These are phyloP conservation scores for Penicillium chermesinum DNA, from an alignment of 495 filamentous ascomycete genomes.

Conservation along the genomic window DNA sequence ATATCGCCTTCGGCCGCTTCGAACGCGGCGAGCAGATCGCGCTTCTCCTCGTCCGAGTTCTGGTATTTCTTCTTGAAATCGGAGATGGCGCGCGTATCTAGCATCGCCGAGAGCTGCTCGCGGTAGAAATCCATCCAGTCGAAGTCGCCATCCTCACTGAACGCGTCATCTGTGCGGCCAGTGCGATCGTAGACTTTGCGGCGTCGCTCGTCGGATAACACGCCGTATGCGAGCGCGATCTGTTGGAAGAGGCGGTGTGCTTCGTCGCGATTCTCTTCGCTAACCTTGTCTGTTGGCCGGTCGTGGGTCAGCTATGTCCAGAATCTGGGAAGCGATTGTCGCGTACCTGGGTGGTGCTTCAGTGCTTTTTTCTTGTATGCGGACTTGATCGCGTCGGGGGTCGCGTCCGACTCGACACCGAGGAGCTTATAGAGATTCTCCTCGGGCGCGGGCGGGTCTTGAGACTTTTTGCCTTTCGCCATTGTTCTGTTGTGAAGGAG, in stretches of 20 bases:
- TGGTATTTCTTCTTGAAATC: conserved; percentile 74
- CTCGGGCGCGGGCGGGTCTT: conserved; percentile 41
- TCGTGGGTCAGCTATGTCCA: not conserved
- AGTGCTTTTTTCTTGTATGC: conserved; percentile 89
- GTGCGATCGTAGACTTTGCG: conserved; percentile 83
- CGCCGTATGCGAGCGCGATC: conserved; percentile 88
- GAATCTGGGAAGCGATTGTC: not conserved
- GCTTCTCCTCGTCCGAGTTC: conserved; percentile 75
- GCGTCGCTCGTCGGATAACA: conserved; percentile 74
- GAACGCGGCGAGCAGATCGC: conserved; percentile 73
- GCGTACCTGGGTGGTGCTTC: conserved; percentile 82
- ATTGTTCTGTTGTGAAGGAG: conserved; percentile 3
- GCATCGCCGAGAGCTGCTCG: conserved; percentile 66
- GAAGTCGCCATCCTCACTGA: conserved; percentile 73
- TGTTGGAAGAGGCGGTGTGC: conserved; percentile 80
- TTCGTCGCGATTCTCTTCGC: conserved; percentile 53
- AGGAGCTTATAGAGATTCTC: conserved; percentile 90
- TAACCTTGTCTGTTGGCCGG: conserved; percentile 58
- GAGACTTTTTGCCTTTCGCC: conserved; percentile 18
- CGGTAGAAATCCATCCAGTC: conserved; percentile 86
- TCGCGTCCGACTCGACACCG: conserved; percentile 60
- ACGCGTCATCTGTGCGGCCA: conserved; percentile 75
- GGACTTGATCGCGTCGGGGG: conserved; percentile 82
- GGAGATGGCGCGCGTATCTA: conserved; percentile 64
- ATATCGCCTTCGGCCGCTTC: conserved; percentile 63